phyloP scores from a whole-genome alignment of 257 asterid species.

The Oldenlandia corymbosa region DNA sequence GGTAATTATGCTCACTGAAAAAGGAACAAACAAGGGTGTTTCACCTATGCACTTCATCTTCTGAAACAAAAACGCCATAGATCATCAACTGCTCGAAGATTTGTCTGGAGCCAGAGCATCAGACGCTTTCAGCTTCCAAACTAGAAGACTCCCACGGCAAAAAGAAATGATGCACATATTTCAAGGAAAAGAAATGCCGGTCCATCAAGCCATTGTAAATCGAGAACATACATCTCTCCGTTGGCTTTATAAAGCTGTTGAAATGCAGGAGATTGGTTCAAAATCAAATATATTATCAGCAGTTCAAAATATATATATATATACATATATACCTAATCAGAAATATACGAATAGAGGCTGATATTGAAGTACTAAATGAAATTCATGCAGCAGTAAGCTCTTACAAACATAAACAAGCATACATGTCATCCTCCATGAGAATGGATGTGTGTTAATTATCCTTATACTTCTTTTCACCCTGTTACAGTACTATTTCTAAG shows the following conservation, averaged over 20 bases:
- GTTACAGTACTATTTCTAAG: too few relatives aligned
- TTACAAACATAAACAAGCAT: neutral
- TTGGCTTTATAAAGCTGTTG: conserved; percentile 51
- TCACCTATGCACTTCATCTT: neutral
- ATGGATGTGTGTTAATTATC: neutral
- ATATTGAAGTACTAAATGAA: too few relatives aligned
- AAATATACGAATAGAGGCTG: too few relatives aligned
- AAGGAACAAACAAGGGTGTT: neutral
- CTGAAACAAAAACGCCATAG: neutral
- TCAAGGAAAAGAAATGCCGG: conserved; percentile 60
- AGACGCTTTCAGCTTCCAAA: neutral
- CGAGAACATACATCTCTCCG: conserved; percentile 44
- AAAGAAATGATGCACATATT: conserved; percentile 46
- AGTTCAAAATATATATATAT: too few relatives aligned
- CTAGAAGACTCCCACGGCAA: conserved; percentile 14
- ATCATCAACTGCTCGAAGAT: neutral
- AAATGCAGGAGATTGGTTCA: neutral
- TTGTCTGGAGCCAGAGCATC: neutral
- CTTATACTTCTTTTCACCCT: too few relatives aligned
- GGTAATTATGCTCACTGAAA: neutral
- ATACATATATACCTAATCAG: too few relatives aligned
- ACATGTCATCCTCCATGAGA: neutral
- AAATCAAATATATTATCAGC: neutral
- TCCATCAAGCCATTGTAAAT: conserved; percentile 53
- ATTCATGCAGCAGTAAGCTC: too few relatives aligned